These are phyloP conservation scores for Bonia amplexicaulis DNA, from an alignment of 176 grass and related monocot genomes.

Conservation along the genomic window DNA sequence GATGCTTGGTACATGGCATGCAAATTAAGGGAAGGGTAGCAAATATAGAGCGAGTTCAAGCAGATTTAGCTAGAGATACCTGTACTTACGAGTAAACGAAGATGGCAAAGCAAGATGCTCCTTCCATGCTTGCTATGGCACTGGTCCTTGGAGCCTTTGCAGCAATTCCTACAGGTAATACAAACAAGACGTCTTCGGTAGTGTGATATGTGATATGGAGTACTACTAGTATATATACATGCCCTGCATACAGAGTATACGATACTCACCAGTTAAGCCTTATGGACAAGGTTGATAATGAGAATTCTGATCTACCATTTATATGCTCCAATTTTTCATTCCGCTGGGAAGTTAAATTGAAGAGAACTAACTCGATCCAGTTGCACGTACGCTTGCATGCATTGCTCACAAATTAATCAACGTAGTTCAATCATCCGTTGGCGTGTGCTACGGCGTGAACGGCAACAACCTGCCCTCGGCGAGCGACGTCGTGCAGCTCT, in stretches of 20 bases:
- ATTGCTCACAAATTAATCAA: not conserved
- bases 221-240: not conserved
- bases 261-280: not conserved
- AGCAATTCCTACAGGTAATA: not conserved
- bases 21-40: not conserved
- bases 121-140: not conserved
- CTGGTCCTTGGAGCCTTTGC: slow-evolving; percentile 1
- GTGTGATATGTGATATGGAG: too few relatives aligned
- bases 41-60: not conserved
- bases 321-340: not conserved
- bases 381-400: too few relatives aligned
- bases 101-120: not conserved
- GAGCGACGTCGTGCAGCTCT: slow-evolving; percentile 50
- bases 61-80: not conserved
- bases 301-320: too few relatives aligned
- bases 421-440: slow-evolving; percentile 46
- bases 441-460: slow-evolving; percentile 64
- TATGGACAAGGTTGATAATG: not conserved
- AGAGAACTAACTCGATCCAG: not conserved
- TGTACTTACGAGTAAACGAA: not conserved
- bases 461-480: slow-evolving; percentile 49
- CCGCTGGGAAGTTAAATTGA: not conserved
- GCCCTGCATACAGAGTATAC: not conserved
- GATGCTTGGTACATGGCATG: not conserved
- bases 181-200: not conserved